Conservation (phyloP, 306 rosid species). For the Cicer pinnatifidum region DNA sequence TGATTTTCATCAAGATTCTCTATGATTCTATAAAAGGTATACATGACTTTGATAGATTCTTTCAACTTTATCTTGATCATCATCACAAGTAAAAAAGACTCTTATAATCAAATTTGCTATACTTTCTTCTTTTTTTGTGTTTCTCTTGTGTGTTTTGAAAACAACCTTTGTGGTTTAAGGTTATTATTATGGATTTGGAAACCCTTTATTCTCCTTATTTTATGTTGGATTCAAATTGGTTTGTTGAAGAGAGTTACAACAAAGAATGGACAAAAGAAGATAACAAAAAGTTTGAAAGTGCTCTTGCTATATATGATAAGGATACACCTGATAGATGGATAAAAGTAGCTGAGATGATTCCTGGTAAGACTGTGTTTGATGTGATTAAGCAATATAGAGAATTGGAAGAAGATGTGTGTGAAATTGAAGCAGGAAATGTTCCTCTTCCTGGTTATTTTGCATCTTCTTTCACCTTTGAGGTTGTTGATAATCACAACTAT, state of each 20-base stretch:
- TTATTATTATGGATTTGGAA: conserved; percentile 58
- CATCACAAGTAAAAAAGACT: conserved; percentile 60
- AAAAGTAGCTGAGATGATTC: conserved; percentile 78
- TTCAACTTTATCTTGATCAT: conserved; percentile 63
- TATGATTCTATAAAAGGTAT: conserved; percentile 73
- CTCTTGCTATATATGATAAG: conserved; percentile 80
- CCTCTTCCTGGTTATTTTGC: conserved; percentile 73
- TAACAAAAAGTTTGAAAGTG: conserved; percentile 88
- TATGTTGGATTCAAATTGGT: conserved; percentile 56
- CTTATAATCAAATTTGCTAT: conserved; percentile 52
- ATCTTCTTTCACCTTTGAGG: conserved; percentile 69
- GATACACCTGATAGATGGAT: conserved; percentile 81
- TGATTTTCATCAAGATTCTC: conserved; percentile 62
- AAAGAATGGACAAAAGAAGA: conserved; percentile 87
- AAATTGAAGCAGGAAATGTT: conserved; percentile 85
- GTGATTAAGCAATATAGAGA: conserved; percentile 86
- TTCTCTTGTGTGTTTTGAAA: conserved; percentile 17
- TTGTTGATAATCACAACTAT: conserved; percentile 60
- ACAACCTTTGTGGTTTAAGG: conserved; percentile 37
- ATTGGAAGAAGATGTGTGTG: conserved; percentile 76
- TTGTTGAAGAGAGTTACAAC: conserved; percentile 52
- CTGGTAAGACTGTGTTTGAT: conserved; percentile 81
- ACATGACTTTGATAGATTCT: conserved; percentile 71
- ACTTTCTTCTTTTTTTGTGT: conserved; percentile 20
- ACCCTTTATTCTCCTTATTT: conserved; percentile 57